These are phyloP conservation scores for Mucor irregularis DNA, from an alignment of 371 early-diverging fungal species.

Conservation along the genomic window DNA sequence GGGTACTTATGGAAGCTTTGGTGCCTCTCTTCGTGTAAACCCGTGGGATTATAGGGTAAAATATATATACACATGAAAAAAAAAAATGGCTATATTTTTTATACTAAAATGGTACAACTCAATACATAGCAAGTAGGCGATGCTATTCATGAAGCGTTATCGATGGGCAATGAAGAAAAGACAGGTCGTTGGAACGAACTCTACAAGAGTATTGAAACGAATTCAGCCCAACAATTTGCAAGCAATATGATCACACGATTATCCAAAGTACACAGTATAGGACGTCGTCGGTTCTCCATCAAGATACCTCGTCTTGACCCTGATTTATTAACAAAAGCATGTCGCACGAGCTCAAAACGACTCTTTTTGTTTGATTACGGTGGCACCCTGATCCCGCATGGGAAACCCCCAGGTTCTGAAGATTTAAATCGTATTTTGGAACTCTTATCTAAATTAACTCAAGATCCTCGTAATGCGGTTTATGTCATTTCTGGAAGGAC, in stretches of 20 bases:
- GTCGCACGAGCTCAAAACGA: constrained; percentile 51
- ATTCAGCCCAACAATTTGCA: constrained; percentile 74
- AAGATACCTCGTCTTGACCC: constrained; percentile 62
- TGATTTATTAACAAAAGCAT: constrained; percentile 44
- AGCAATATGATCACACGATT: constrained; percentile 16
- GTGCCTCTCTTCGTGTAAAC: constrained; percentile 85
- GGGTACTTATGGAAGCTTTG: constrained; percentile 91
- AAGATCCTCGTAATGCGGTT: constrained; percentile 72
- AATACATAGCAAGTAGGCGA: constrained; percentile 70
- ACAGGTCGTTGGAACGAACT: constrained; percentile 18
- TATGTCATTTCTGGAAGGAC: constrained; percentile 88
- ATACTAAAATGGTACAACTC: neutral
- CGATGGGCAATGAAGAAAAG: constrained; percentile 66
- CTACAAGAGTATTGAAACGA: constrained; percentile 68
- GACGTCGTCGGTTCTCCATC: constrained; percentile 53
- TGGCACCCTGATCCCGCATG: constrained; percentile 79
- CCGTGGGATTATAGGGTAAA: constrained; percentile 78
- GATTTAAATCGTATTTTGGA: constrained; percentile 35
- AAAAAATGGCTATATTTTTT: neutral
- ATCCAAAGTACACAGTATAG: constrained; percentile 55
- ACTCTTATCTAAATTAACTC: constrained; percentile 60
- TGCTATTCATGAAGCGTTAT: constrained; percentile 72
- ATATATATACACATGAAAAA: neutral
- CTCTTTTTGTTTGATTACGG: constrained; percentile 86
- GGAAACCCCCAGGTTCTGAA: constrained; percentile 45